Evolutionary conservation across 768 basidiomycete genomes (phyloP).

Genomic region (Saitozyma podzolica): DNA sequence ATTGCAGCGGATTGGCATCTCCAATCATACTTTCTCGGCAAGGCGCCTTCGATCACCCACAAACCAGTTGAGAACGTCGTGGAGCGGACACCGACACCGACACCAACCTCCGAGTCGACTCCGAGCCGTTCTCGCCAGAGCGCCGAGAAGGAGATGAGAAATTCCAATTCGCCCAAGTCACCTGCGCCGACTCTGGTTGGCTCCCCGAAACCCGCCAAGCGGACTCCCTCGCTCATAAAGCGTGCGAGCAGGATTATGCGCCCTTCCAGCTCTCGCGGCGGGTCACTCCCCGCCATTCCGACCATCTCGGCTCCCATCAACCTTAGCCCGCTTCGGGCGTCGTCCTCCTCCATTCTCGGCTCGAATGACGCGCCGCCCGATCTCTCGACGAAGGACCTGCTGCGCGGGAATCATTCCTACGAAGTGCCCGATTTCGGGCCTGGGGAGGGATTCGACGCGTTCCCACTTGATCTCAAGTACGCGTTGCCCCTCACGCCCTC

Average conservation of each 20-base stretch:
- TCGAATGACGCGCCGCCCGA: no score
- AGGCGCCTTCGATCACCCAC: slow-evolving; percentile 75
- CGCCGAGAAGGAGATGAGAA: neutral
- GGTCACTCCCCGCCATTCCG: slow-evolving; percentile 19
- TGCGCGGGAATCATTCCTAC: neutral
- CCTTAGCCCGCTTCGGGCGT: slow-evolving; percentile 7
- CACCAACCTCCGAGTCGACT: slow-evolving; percentile 25
- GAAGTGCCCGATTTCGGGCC: slow-evolving; percentile 21
- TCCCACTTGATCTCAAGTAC: slow-evolving; percentile 10
- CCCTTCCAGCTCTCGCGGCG: slow-evolving; percentile 3
- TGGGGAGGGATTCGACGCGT: slow-evolving; percentile 22
- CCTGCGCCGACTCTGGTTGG: neutral
- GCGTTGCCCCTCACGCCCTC: slow-evolving; percentile 6
- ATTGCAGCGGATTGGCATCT: slow-evolving; percentile 97
- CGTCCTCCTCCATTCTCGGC: no score
- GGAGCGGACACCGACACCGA: neutral
- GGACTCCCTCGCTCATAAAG: no score
- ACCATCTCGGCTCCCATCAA: slow-evolving; percentile 19
- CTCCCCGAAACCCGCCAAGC: no score
- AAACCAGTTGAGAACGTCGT: slow-evolving; percentile 74
- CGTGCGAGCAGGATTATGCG: slow-evolving; percentile 2
- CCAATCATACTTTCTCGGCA: slow-evolving; percentile 96
- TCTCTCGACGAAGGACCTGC: no score
- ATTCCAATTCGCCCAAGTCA: slow-evolving; percentile 2
- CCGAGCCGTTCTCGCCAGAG: neutral